Evolutionary conservation across 2,329 filamentous ascomycete species (phyloP).

Genomic region (Esteya vermicola): DNA sequence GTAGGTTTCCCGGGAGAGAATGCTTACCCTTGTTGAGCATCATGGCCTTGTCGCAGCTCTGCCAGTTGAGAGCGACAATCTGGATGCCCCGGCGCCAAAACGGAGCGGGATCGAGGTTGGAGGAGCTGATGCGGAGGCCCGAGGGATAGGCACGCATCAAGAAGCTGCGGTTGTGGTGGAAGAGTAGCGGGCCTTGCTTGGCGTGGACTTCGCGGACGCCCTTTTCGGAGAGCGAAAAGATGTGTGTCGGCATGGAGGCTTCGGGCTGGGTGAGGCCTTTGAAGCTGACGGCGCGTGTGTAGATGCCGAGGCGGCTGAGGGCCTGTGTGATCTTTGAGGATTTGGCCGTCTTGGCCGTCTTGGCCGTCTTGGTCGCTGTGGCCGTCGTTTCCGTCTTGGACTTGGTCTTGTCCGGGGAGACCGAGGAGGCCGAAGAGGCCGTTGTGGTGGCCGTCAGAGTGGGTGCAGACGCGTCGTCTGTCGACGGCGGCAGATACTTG

Average conservation of each 20-base stretch:
- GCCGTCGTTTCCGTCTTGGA: conserved; percentile 5
- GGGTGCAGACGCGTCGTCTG: too few relatives aligned
- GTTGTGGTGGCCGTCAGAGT: too few relatives aligned
- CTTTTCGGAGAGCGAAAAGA: conserved; percentile 54
- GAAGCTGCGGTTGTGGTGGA: conserved; percentile 67
- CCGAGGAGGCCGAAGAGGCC: too few relatives aligned
- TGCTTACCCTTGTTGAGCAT: conserved; percentile 87
- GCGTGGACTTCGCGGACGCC: conserved; percentile 47
- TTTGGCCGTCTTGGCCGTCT: conserved; percentile 10
- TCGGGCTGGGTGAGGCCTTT: conserved; percentile 62
- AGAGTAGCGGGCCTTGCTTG: conserved; percentile 39
- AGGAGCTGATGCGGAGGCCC: conserved; percentile 66
- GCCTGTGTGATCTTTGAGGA: conserved; percentile 58
- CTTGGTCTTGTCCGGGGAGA: too few relatives aligned
- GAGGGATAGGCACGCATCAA: conserved; percentile 85
- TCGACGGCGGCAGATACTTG: conserved; percentile 44
- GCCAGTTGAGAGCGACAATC: conserved; percentile 89
- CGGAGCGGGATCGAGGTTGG: conserved; percentile 70
- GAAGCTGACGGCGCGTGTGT: conserved; percentile 74
- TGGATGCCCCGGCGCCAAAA: conserved; percentile 87
- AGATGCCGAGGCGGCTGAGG: conserved; percentile 65
- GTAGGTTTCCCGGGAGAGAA: background rate
- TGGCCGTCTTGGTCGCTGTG: background rate
- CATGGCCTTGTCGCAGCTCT: conserved; percentile 80
- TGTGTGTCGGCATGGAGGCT: conserved; percentile 48